Evolutionary conservation across 2,329 filamentous ascomycete genomes (phyloP).

Genomic region (Epichloe glyceriae): DNA sequence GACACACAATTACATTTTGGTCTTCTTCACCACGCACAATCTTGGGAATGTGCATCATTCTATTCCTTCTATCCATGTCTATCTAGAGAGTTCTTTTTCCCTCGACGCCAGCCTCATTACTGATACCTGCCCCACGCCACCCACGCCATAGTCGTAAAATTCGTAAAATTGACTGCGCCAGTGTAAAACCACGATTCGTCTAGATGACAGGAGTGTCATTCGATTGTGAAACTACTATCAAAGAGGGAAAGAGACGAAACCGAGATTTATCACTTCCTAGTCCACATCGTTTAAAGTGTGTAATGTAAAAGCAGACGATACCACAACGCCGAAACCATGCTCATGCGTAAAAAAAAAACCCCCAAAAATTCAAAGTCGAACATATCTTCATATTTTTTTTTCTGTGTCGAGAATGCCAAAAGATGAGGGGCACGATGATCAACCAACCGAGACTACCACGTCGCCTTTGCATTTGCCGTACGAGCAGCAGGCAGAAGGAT

Average conservation of each 20-base stretch:
- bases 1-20: no score
- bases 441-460: slow-evolving; percentile 28
- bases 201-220: background rate
- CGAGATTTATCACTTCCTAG: background rate
- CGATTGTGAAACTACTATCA: background rate
- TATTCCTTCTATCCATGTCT: background rate
- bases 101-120: background rate
- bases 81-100: background rate
- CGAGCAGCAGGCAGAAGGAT: slow-evolving; percentile 39
- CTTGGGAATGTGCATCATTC: background rate
- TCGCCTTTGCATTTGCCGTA: slow-evolving; percentile 36
- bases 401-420: background rate
- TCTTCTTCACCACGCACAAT: background rate
- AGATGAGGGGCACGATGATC: background rate
- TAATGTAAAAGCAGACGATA: no score
- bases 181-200: background rate
- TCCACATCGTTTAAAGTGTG: background rate
- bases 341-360: background rate
- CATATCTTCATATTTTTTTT: background rate
- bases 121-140: no score
- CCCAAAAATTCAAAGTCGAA: background rate
- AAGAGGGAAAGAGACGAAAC: background rate
- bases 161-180: background rate
- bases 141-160: background rate
- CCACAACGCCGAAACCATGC: background rate